Percentiles rank a stretch among this genome's conserved stretches.
Conservation (phyloP, 2,329 filamentous ascomycete genomes). For the Amylocarpus encephaloides region DNA sequence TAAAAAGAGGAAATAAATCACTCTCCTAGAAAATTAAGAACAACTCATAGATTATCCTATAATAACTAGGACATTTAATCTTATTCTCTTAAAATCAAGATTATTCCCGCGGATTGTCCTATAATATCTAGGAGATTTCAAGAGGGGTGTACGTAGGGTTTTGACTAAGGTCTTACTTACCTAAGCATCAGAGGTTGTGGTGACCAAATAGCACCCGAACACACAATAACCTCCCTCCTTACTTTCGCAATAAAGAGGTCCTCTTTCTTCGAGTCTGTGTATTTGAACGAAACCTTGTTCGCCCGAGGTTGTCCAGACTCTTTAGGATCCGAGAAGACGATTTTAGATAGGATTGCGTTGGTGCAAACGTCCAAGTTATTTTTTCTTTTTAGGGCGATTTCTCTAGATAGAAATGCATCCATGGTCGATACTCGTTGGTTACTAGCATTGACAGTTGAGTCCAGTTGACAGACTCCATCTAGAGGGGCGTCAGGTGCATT, state of each 20-base stretch:
- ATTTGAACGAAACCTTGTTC: slow-evolving; percentile 1
- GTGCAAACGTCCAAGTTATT: slow-evolving; percentile 9
- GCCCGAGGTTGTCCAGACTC: not conserved
- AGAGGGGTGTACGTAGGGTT: too few species aligned
- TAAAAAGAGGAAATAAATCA: too few species aligned
- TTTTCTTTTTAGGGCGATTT: slow-evolving; percentile 4
- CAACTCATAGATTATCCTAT: not conserved
- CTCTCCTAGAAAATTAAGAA: too few species aligned
- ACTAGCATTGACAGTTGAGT: slow-evolving; percentile 2
- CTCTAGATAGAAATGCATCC: slow-evolving; percentile 7
- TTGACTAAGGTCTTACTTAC: not conserved
- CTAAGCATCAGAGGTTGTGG: slow-evolving; percentile 10
- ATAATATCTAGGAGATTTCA: too few species aligned
- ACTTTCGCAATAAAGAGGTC: slow-evolving; percentile 1
- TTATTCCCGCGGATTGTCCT: not conserved
- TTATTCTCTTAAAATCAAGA: not conserved
- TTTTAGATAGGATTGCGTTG: slow-evolving; percentile 1
- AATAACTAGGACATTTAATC: not conserved
- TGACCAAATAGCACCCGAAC: slow-evolving; percentile 5
- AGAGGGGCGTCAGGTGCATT: slow-evolving; percentile 1
- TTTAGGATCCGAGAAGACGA: slow-evolving; percentile 1
- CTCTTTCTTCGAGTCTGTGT: not conserved
- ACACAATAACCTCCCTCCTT: slow-evolving; percentile 8
- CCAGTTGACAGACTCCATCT: slow-evolving; percentile 7
- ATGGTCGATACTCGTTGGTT: slow-evolving; percentile 7